Percentiles rank a stretch among this genome's conserved stretches.
These are phyloP conservation scores for Malus hybrid DNA, from an alignment of 331 rosid species.

Conservation along the genomic window DNA sequence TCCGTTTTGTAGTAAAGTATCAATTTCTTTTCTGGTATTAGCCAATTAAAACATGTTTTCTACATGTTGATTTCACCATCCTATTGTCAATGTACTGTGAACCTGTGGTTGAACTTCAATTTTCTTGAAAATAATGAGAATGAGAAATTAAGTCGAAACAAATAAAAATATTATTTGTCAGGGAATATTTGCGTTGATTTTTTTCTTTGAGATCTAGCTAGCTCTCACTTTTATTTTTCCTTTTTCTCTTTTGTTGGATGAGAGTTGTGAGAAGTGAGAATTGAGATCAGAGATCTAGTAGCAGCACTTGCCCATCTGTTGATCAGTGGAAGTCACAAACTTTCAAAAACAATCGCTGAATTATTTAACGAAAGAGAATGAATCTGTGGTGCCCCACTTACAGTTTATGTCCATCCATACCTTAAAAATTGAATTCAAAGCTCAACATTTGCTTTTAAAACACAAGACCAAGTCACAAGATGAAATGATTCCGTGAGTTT, in stretches of 20 bases:
- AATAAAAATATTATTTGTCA: not conserved
- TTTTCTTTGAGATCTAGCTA: not conserved
- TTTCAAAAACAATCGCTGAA: not conserved
- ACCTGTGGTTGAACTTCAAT: not conserved
- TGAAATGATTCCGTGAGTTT: too few relatives aligned
- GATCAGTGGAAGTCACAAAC: not conserved
- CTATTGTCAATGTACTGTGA: not conserved
- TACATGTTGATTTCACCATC: too few relatives aligned
- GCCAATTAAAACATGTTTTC: too few relatives aligned
- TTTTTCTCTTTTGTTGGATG: not conserved
- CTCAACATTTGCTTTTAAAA: not conserved
- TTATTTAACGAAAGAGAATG: slow-evolving; percentile 17
- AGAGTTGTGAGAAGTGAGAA: not conserved
- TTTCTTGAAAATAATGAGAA: not conserved
- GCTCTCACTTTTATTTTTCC: not conserved
- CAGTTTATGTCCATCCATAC: not conserved
- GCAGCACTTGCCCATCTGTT: slow-evolving; percentile 8
- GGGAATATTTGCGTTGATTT: slow-evolving; percentile 16
- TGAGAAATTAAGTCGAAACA: not conserved
- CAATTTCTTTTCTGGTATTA: too few relatives aligned
- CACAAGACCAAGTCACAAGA: too few relatives aligned
- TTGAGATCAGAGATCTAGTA: slow-evolving; percentile 14
- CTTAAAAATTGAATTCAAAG: not conserved
- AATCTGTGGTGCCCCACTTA: slow-evolving; percentile 15
- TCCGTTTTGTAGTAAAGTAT: too few relatives aligned